These are phyloP conservation scores for Hypoxylon rubiginosum DNA, from an alignment of 2,329 filamentous ascomycete genomes.

Conservation along the genomic window DNA sequence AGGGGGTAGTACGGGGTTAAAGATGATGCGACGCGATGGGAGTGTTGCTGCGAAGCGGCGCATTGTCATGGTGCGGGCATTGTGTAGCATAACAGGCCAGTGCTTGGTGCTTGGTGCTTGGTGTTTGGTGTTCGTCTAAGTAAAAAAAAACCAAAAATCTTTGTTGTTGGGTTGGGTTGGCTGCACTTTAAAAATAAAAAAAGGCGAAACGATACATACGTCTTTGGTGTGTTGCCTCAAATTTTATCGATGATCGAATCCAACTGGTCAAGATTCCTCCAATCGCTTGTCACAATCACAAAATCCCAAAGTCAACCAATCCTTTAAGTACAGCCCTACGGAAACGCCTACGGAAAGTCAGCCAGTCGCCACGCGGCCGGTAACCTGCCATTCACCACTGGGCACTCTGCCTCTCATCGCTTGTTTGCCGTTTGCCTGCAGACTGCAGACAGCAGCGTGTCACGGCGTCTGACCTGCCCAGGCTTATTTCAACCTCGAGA, in stretches of 20 bases:
- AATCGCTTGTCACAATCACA: constrained; percentile 50
- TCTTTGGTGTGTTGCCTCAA: constrained; percentile 43
- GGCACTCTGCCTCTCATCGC: constrained; percentile 28
- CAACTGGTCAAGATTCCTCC: constrained; percentile 49
- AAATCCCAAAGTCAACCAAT: constrained; percentile 26
- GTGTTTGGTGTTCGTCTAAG: constrained; percentile 18
- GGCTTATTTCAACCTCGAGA: constrained; percentile 49
- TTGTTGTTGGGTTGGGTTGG: constrained; percentile 33
- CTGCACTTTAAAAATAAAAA: constrained; percentile 24
- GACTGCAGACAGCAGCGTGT: constrained; percentile 26
- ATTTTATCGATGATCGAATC: constrained; percentile 39
- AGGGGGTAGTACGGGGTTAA: constrained; percentile 20
- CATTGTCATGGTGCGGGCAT: constrained; percentile 7
- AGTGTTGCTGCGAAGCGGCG: constrained; percentile 24
- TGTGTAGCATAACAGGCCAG: constrained; percentile 21
- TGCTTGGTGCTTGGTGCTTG: constrained; percentile 27
- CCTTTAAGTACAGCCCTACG: neutral
- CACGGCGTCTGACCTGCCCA: constrained; percentile 43
- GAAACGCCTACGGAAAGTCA: constrained; percentile 30
- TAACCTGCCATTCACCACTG: neutral
- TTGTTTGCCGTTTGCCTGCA: constrained; percentile 47
- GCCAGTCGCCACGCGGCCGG: constrained; percentile 3
- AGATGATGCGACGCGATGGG: constrained; percentile 33
- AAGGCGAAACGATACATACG: neutral
- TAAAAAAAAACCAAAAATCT: constrained; percentile 15